A percentile compares a stretch with the other conserved stretches of the same genome.
phyloP scores from a whole-genome alignment of 306 rosid species.

The Crotalaria pallida region DNA sequence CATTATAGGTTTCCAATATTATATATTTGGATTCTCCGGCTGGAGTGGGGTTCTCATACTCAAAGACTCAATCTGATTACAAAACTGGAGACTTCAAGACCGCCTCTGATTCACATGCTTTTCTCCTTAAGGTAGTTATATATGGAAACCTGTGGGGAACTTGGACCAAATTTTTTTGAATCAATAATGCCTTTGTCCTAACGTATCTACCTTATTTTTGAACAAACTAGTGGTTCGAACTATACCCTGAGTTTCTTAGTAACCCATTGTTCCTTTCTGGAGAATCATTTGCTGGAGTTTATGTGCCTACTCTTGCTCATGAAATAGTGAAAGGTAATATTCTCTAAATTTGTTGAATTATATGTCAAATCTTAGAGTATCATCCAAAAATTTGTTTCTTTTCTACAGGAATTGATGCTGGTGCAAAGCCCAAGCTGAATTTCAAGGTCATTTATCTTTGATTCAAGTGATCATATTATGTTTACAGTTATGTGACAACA shows the following conservation, averaged over 20 bases:
- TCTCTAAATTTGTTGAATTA: not conserved
- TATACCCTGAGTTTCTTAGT: conserved; percentile 49
- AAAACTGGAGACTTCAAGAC: conserved; percentile 54
- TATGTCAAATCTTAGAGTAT: not conserved
- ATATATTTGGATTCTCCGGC: conserved; percentile 81
- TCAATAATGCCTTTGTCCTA: not conserved
- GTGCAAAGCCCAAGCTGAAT: conserved; percentile 46
- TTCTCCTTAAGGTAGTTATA: conserved; percentile 66
- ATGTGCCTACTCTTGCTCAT: conserved; percentile 64
- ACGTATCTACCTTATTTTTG: conserved; percentile 9
- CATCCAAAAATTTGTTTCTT: not conserved
- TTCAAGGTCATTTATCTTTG: conserved; percentile 44
- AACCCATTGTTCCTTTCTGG: conserved; percentile 57
- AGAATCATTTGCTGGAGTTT: conserved; percentile 71
- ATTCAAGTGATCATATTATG: not conserved
- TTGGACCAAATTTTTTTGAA: not conserved
- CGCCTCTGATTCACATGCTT: conserved; percentile 52
- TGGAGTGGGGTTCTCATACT: conserved; percentile 75
- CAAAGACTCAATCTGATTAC: conserved; percentile 45
- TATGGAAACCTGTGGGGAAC: not conserved
- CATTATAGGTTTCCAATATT: conserved; percentile 58
- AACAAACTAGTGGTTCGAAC: conserved; percentile 59
- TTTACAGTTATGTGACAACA: not conserved
- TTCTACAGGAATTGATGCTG: conserved; percentile 47
- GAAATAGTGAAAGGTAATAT: conserved; percentile 53